These are phyloP conservation scores for Halophytophthora polymorphica DNA, from an alignment of 352 stramenopile genomes.

Conservation along the genomic window DNA sequence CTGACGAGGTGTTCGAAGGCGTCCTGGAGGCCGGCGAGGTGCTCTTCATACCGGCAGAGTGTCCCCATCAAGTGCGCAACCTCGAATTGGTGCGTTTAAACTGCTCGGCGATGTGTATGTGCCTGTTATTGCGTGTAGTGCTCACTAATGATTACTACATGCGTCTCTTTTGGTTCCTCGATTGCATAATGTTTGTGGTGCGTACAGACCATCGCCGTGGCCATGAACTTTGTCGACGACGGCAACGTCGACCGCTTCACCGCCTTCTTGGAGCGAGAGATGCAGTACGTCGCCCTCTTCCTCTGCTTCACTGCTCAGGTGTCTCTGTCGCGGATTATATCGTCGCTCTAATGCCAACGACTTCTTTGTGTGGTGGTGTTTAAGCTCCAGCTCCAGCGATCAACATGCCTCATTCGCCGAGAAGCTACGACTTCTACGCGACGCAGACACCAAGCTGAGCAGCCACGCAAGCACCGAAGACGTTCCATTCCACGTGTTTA, in stretches of 20 bases:
- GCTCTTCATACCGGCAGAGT: slow-evolving; percentile 32
- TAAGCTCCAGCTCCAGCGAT: slow-evolving; percentile 3
- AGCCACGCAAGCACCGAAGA: no score
- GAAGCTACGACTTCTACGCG: no score
- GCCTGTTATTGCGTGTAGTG: no score
- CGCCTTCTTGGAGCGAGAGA: slow-evolving; percentile 4
- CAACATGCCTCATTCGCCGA: slow-evolving; percentile 1
- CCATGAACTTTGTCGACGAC: slow-evolving; percentile 23
- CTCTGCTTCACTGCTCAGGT: slow-evolving; percentile 3
- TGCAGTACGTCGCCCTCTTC: slow-evolving; percentile 3
- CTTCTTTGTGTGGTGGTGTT: neutral
- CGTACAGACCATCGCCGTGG: slow-evolving; percentile 30
- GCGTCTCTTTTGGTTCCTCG: no score
- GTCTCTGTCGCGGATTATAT: slow-evolving; percentile 4
- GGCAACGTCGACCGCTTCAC: slow-evolving; percentile 9
- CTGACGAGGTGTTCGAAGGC: slow-evolving; percentile 30
- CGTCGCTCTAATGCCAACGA: no score
- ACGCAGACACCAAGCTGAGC: no score
- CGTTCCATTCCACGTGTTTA: slow-evolving; percentile 8
- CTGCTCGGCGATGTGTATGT: neutral
- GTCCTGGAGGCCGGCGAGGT: slow-evolving; percentile 32
- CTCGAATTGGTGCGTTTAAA: slow-evolving; percentile 21
- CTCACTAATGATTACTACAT: no score
- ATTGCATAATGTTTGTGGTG: neutral
- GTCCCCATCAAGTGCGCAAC: slow-evolving; percentile 37